Evolutionary conservation across 2,329 filamentous ascomycete genomes (phyloP).

Genomic region (Seiridium cupressi): DNA sequence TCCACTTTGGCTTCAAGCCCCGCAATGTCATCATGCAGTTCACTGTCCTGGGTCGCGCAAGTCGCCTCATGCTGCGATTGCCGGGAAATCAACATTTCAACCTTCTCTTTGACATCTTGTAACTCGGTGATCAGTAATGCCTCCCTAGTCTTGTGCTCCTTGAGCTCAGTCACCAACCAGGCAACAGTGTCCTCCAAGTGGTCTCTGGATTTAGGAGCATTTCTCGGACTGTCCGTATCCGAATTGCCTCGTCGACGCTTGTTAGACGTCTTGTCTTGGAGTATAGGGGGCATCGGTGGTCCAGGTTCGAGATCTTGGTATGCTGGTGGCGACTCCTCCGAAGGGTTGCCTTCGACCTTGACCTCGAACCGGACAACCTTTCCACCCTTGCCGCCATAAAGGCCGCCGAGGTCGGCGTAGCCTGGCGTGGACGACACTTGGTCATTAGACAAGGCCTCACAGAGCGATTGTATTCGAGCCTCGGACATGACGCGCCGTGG

Average conservation of each 20-base stretch:
- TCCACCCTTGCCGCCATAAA: constrained; percentile 3
- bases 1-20: background rate
- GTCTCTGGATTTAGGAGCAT: background rate
- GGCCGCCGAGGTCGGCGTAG: background rate
- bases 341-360: background rate
- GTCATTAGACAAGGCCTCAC: background rate
- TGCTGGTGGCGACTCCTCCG: background rate
- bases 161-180: background rate
- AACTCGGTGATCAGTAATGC: background rate
- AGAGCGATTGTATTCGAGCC: background rate
- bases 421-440: background rate
- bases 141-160: background rate
- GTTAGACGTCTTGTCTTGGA: constrained; percentile 1
- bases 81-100: background rate
- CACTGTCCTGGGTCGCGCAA: background rate
- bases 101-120: background rate
- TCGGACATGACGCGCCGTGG: background rate
- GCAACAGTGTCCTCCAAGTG: background rate
- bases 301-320: constrained; percentile 1
- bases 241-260: constrained; percentile 4
- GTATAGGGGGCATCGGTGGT: background rate
- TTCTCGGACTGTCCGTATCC: background rate
- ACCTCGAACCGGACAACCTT: background rate
- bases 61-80: background rate
- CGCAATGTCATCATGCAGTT: background rate